Percentiles rank a stretch among this genome's conserved stretches.
phyloP scores from a whole-genome alignment of 805 yeast genomes.

The Wickerhamiella occidentalis region DNA sequence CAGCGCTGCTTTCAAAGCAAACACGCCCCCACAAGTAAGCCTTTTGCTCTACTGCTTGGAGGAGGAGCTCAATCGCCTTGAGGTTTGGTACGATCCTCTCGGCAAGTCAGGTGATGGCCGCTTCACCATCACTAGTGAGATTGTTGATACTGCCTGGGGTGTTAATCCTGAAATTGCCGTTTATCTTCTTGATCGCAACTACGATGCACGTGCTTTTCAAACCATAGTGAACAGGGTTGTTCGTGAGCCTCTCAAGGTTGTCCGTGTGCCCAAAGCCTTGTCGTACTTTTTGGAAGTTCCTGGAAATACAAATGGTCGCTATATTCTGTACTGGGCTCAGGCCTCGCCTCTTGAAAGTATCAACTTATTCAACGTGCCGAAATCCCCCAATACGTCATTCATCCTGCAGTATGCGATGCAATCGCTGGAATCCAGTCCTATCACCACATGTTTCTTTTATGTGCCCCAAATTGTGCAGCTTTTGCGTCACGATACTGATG shows the following conservation, averaged over 20 bases:
- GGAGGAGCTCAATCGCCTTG: constrained; percentile 60
- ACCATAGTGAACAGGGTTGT: constrained; percentile 36
- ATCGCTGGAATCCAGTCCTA: constrained; percentile 77
- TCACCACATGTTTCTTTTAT: constrained; percentile 80
- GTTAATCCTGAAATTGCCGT: constrained; percentile 65
- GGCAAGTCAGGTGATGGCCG: constrained; percentile 11
- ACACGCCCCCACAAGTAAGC: constrained; percentile 19
- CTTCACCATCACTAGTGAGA: constrained; percentile 19
- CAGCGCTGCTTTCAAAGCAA: constrained; percentile 14
- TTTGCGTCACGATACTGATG: constrained; percentile 66
- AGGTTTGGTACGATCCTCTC: constrained; percentile 67
- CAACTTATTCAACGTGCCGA: constrained; percentile 56
- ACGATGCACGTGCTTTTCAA: constrained; percentile 28
- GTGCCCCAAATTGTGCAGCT: constrained; percentile 97
- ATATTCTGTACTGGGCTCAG: constrained; percentile 53
- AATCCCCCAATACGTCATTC: constrained; percentile 47
- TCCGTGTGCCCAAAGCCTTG: constrained; percentile 46
- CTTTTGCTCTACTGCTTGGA: constrained; percentile 53
- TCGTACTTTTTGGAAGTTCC: constrained; percentile 34
- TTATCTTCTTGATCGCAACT: constrained; percentile 50
- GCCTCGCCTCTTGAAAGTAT: constrained; percentile 77
- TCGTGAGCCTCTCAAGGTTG: constrained; percentile 47
- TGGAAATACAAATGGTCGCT: constrained; percentile 19
- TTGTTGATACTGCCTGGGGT: constrained; percentile 46
- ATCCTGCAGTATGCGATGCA: constrained; percentile 81